phyloP scores from a whole-genome alignment of 192 early-diverging fungal genomes.

The Coemansia sp. region DNA sequence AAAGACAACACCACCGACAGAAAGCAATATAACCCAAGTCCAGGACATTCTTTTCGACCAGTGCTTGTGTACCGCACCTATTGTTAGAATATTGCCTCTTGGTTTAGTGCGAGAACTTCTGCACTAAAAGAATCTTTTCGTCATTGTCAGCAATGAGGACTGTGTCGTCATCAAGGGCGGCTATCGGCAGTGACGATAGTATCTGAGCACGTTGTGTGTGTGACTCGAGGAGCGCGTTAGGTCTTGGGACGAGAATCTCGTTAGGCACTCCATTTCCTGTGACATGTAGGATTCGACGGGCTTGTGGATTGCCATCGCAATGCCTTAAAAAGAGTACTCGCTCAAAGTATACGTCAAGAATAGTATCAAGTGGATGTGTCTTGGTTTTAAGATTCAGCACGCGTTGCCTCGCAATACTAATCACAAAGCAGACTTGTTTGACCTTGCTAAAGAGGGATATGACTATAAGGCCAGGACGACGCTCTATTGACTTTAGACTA shows the following conservation, averaged over 20 bases:
- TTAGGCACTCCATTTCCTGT: not conserved
- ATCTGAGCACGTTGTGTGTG: not conserved
- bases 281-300: not conserved
- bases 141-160: not conserved
- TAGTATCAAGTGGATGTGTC: not conserved
- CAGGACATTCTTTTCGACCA: too few relatives aligned
- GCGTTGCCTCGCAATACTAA: not conserved
- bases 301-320: not conserved
- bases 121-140: not conserved
- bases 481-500: not conserved
- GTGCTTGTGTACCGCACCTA: too few relatives aligned
- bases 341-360: not conserved
- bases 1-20: too few relatives aligned
- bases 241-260: not conserved
- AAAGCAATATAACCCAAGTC: too few relatives aligned
- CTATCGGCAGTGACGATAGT: not conserved
- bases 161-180: conserved; percentile 12
- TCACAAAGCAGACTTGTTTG: not conserved
- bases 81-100: not conserved
- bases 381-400: not conserved
- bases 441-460: not conserved
- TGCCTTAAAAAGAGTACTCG: not conserved
- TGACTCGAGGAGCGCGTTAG: not conserved
- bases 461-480: not conserved
- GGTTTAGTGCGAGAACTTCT: conserved; percentile 4